Percentiles rank a stretch among this genome's conserved stretches.
Conservation (phyloP, 192 early-diverging fungal species). For the Dissophora globulifera region DNA sequence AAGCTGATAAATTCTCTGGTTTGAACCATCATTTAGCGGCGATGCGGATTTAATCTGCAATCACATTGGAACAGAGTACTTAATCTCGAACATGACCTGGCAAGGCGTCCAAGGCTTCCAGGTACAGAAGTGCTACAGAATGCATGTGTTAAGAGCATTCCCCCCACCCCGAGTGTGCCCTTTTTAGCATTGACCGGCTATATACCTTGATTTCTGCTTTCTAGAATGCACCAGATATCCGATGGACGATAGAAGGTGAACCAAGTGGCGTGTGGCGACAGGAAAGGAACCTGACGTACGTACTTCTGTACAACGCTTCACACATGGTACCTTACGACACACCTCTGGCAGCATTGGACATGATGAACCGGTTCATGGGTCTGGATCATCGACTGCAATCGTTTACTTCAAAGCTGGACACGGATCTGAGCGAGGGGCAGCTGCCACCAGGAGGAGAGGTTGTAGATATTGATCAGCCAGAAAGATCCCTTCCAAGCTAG, state of each 20-base stretch:
- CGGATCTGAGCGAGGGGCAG: conserved; percentile 9
- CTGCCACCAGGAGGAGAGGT: conserved; percentile 22
- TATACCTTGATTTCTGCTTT: neutral
- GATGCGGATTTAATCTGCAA: conserved; percentile 88
- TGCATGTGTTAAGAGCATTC: too few relatives aligned
- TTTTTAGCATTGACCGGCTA: neutral
- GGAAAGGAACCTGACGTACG: conserved; percentile 78
- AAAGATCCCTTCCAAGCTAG: conserved; percentile 1
- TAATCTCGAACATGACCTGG: conserved; percentile 78
- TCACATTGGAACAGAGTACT: conserved; percentile 70
- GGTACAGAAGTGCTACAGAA: too few relatives aligned
- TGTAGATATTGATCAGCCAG: conserved; percentile 41
- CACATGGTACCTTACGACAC: conserved; percentile 94
- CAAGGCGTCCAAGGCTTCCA: conserved; percentile 67
- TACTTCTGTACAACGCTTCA: conserved; percentile 85
- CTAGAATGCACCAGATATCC: conserved; percentile 42
- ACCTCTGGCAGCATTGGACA: conserved; percentile 79
- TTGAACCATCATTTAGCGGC: too few relatives aligned
- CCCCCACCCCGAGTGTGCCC: too few relatives aligned
- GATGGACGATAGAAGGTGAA: conserved; percentile 63
- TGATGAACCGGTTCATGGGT: conserved; percentile 89
- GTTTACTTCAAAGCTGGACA: conserved; percentile 11
- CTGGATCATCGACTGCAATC: conserved; percentile 42
- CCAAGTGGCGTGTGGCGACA: conserved; percentile 55
- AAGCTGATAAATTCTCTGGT: too few relatives aligned